Conservation (phyloP, 768 basidiomycete genomes). For the Kwoniella sp. region DNA sequence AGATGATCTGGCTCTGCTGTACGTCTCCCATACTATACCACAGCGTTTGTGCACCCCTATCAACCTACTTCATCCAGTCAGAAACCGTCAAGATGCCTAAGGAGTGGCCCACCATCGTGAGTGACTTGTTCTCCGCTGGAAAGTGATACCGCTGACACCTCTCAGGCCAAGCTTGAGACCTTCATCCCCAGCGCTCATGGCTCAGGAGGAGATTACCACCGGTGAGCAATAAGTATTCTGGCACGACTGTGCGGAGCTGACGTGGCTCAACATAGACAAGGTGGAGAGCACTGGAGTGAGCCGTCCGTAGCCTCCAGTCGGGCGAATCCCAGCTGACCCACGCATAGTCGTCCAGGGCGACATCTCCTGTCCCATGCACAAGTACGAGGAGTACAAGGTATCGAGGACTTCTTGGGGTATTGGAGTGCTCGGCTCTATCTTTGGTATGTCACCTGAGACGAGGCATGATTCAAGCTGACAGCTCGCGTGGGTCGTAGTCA, state of each 20-base stretch:
- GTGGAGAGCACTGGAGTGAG: slow-evolving; percentile 50
- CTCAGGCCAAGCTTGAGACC: slow-evolving; percentile 47
- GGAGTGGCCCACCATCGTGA: slow-evolving; percentile 38
- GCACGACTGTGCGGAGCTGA: not conserved
- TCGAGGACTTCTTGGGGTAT: slow-evolving; percentile 52
- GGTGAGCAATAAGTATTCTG: slow-evolving; percentile 13
- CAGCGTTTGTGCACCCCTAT: not conserved
- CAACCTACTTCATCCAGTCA: not conserved
- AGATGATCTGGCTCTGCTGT: too few species aligned
- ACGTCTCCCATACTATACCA: not conserved
- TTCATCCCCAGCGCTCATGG: slow-evolving; percentile 50
- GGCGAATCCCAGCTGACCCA: not conserved
- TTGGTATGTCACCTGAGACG: slow-evolving; percentile 33
- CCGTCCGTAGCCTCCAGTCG: not conserved
- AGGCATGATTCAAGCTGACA: not conserved
- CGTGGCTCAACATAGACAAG: slow-evolving; percentile 19
- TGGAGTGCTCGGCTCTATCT: slow-evolving; percentile 52
- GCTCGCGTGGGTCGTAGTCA: slow-evolving; percentile 25
- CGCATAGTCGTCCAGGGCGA: slow-evolving; percentile 40
- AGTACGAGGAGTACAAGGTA: slow-evolving; percentile 46
- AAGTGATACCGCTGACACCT: not conserved
- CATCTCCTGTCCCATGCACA: slow-evolving; percentile 51
- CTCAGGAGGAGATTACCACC: slow-evolving; percentile 51
- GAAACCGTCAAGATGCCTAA: slow-evolving; percentile 25
- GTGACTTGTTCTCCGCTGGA: slow-evolving; percentile 8